Evolutionary conservation across 306 rosid species (phyloP).

Genomic region (Pterocarpus macrocarpus): DNA sequence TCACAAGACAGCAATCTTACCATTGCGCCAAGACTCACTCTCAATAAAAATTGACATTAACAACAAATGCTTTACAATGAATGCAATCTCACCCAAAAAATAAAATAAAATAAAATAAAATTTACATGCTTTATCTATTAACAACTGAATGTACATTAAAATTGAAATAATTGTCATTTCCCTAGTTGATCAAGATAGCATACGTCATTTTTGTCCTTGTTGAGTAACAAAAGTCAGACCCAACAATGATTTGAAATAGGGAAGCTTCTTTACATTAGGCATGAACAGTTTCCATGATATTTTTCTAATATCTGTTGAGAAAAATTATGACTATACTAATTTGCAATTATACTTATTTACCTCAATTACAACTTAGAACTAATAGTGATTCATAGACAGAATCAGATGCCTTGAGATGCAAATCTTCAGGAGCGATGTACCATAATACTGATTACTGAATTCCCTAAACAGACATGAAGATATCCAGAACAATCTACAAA

Average conservation of each 20-base stretch:
- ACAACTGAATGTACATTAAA: not conserved
- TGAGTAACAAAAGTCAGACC: no score
- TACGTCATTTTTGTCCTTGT: not conserved
- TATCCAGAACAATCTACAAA: conserved; percentile 15
- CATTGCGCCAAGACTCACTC: no score
- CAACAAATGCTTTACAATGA: not conserved
- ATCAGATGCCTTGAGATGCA: conserved; percentile 26
- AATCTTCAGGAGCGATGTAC: conserved; percentile 15
- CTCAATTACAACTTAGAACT: conserved; percentile 1
- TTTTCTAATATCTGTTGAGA: not conserved
- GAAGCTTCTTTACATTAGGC: no score
- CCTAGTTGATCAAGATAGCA: conserved; percentile 1
- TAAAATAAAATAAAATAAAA: not conserved
- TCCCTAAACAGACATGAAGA: conserved; percentile 3
- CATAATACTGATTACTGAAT: conserved; percentile 1
- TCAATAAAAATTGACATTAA: no score
- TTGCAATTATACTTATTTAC: not conserved
- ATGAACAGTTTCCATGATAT: not conserved
- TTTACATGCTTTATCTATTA: not conserved
- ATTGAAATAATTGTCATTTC: not conserved
- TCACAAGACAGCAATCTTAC: no score
- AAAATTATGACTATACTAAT: conserved; percentile 23
- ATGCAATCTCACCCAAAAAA: not conserved
- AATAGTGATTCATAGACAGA: not conserved
- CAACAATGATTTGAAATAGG: no score